A percentile compares a stretch with the other conserved stretches of the same genome.
These are phyloP conservation scores for Phaeotremella fagi DNA, from an alignment of 768 basidiomycete species.

Conservation along the genomic window DNA sequence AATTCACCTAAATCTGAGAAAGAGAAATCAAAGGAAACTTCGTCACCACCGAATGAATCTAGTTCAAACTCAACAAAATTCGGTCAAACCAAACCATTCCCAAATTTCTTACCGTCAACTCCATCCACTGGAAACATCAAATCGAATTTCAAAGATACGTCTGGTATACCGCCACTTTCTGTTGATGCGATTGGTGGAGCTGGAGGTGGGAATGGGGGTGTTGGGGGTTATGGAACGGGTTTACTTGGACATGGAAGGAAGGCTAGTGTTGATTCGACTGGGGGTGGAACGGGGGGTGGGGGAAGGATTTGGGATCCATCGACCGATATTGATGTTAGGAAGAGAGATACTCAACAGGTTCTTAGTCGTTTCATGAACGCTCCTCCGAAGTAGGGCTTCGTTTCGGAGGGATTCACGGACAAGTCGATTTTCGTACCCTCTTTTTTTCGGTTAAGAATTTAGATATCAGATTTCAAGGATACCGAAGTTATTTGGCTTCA, in stretches of 20 bases:
- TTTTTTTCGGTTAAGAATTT: too few relatives aligned
- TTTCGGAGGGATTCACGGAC: background rate
- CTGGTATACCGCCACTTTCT: background rate
- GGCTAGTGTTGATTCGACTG: too few relatives aligned
- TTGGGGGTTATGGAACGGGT: background rate
- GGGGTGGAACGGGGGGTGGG: slow-evolving; percentile 17
- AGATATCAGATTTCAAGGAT: too few relatives aligned
- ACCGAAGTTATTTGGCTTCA: too few relatives aligned
- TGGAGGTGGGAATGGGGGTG: background rate
- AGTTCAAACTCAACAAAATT: background rate
- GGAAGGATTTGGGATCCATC: slow-evolving; percentile 80
- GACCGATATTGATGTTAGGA: slow-evolving; percentile 78
- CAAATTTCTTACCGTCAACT: too few relatives aligned
- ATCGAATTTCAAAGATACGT: too few relatives aligned
- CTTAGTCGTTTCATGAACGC: slow-evolving; percentile 69
- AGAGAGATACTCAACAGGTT: slow-evolving; percentile 80
- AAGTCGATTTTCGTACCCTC: too few relatives aligned
- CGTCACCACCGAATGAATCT: background rate
- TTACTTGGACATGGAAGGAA: too few relatives aligned
- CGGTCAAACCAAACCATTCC: too few relatives aligned
- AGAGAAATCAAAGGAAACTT: background rate
- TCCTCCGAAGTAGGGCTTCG: background rate
- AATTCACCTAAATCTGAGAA: too few relatives aligned
- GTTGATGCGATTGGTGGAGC: background rate
- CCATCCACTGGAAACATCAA: too few relatives aligned